phyloP scores from a whole-genome alignment of 2,329 filamentous ascomycete genomes.

The Chaetomium globosum region DNA sequence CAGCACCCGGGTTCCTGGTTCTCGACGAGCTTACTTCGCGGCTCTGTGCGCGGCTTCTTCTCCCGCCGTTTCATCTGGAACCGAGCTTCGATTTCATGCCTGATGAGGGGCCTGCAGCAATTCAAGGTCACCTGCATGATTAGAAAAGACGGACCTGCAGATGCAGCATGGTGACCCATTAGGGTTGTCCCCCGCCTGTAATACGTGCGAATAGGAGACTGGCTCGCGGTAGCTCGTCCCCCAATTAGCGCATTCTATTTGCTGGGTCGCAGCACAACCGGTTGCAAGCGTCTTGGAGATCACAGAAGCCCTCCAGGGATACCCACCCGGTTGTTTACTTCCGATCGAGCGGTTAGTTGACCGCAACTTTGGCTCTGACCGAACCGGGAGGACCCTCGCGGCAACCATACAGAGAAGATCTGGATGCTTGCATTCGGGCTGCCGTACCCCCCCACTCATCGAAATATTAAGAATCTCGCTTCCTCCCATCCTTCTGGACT shows the following conservation, averaged over 20 bases:
- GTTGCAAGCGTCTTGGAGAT: slow-evolving; percentile 23
- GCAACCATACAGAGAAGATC: slow-evolving; percentile 26
- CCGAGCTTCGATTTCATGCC: slow-evolving; percentile 1
- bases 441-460: slow-evolving; percentile 5
- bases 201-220: slow-evolving; percentile 31
- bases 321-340: slow-evolving; percentile 34
- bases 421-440: slow-evolving; percentile 16
- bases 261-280: slow-evolving; percentile 25
- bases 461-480: slow-evolving; percentile 31
- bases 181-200: slow-evolving; percentile 9
- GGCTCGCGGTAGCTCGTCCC: slow-evolving; percentile 20
- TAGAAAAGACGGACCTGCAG: slow-evolving; percentile 28
- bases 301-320: slow-evolving; percentile 24
- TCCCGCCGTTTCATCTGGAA: slow-evolving; percentile 5
- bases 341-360: slow-evolving; percentile 30
- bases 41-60: slow-evolving; percentile 5
- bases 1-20: not conserved
- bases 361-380: slow-evolving; percentile 33
- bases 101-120: slow-evolving; percentile 7
- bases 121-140: slow-evolving; percentile 22
- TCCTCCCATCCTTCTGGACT: slow-evolving; percentile 23
- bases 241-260: slow-evolving; percentile 32
- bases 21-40: not conserved
- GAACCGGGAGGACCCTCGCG: slow-evolving; percentile 22
- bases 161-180: slow-evolving; percentile 18